Evolutionary conservation across 225 moss, liverwort and hornwort genomes (phyloP).

Genomic region (Antitrichia curtipendula): DNA sequence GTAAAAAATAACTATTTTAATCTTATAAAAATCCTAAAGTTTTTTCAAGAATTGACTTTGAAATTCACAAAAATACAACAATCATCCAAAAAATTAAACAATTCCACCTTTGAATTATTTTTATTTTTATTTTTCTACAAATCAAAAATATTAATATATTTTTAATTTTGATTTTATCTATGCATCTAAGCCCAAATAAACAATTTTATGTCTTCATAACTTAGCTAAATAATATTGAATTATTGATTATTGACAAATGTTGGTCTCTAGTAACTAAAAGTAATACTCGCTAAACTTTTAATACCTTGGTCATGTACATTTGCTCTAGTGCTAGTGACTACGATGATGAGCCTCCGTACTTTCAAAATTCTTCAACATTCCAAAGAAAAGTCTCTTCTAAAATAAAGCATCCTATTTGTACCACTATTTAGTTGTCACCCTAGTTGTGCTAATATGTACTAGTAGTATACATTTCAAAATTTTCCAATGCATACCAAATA

Average conservation of each 20-base stretch:
- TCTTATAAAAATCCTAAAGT: rapidly evolving
- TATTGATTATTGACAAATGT: rapidly evolving
- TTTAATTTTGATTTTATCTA: too few relatives aligned
- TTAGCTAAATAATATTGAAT: rapidly evolving
- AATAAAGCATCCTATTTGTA: background rate
- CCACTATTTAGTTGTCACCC: rapidly evolving
- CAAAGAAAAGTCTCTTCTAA: background rate
- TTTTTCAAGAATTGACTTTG: background rate
- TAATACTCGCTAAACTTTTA: background rate
- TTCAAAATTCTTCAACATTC: background rate
- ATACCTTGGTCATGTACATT: too few relatives aligned
- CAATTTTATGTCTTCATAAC: background rate
- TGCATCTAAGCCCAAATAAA: rapidly evolving
- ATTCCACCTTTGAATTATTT: background rate
- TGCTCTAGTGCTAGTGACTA: background rate
- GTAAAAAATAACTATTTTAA: background rate
- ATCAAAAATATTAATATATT: background rate
- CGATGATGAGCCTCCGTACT: rapidly evolving
- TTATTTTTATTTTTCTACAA: background rate
- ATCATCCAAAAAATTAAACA: background rate
- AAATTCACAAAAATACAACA: too few relatives aligned
- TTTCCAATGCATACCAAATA: background rate
- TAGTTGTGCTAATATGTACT: background rate
- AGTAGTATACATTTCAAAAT: background rate
- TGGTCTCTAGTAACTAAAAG: background rate